Evolutionary conservation across 257 asterid species (phyloP), one percentile per base, ranked within the genome.

Genomic region (Eucommia ulmoides): DNA sequence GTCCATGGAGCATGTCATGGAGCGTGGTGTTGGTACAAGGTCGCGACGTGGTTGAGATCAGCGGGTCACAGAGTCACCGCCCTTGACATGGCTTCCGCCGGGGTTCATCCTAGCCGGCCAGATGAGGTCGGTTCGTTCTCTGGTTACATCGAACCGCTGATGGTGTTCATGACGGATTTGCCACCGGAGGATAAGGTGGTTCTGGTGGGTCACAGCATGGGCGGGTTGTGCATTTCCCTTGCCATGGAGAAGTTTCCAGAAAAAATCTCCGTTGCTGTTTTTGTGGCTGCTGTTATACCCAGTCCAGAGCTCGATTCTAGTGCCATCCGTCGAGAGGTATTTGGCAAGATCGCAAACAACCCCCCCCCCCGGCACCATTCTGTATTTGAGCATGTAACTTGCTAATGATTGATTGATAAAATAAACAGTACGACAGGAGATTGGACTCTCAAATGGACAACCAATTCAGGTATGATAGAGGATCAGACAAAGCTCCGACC

Each of bases 21-120:
- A 35, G 79, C 75, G 33, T 72, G 79, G 72, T 41, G 61, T 41
- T 72, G 79, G 79, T 64, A 61, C 60, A 68, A 62, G 66, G 23
- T 68, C 1, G 29, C 51, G 24, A 19, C 60, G 1, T 11, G 45
- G 24, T 21, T 73, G 29, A 68, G 20, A 50, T 48, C 69, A 3
- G 49, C 23, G 0, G 62, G 67, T 17, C 62, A 55, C 22, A 49
- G 14, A 16, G 67, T 54, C 17, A 62, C 67, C n/a, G 48, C 62
- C 26, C 41, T 62, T 49, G 62, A 55, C 38, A 23, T 62, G 22
- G 62, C 58, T 1, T 46, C 62, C 16, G 48, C 29, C 11, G 68
- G 68, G 24, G 42, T 55, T 7, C 38, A 62, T 25, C 51, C 57
- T 16, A 11, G 41, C n/a, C 23, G 15, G 15, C 23, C 7, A 5